Conservation (phyloP, 1,284 basidiomycete genomes). For the Phellinidium pouzarii region DNA sequence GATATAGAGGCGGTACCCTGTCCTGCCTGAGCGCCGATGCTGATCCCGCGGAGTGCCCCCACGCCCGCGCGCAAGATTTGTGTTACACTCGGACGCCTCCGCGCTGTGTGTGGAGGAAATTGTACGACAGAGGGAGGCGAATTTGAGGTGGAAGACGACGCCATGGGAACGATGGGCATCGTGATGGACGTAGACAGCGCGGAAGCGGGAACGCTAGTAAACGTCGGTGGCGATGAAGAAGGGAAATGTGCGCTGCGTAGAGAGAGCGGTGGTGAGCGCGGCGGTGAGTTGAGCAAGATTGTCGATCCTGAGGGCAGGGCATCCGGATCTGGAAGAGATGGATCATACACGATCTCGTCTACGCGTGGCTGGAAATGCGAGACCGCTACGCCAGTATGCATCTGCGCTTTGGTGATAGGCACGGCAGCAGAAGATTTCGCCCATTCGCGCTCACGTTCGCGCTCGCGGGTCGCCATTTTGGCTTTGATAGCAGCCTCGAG, state of each 20-base stretch:
- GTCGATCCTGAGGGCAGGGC: conserved; percentile 10
- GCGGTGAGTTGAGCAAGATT: conserved; percentile 13
- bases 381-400: background rate
- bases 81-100: conserved; percentile 6
- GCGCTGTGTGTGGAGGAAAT: background rate
- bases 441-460: background rate
- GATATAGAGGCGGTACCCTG: background rate
- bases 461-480: conserved; percentile 12
- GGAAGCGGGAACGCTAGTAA: background rate
- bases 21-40: background rate
- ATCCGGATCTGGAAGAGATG: conserved; percentile 13
- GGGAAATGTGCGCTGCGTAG: background rate
- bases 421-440: background rate
- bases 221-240: background rate
- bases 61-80: conserved; percentile 14
- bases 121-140: background rate
- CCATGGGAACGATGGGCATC: background rate
- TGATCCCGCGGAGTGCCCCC: conserved; percentile 10
- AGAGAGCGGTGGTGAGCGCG: background rate
- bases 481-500: conserved; percentile 16
- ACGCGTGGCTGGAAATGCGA: conserved; percentile 6
- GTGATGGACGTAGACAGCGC: background rate
- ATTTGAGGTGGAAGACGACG: background rate
- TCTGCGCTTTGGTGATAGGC: background rate
- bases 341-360: conserved; percentile 17